These are phyloP conservation scores for Neopestalotiopsis sp. DNA, from an alignment of 2,329 filamentous ascomycete genomes.

Conservation along the genomic window DNA sequence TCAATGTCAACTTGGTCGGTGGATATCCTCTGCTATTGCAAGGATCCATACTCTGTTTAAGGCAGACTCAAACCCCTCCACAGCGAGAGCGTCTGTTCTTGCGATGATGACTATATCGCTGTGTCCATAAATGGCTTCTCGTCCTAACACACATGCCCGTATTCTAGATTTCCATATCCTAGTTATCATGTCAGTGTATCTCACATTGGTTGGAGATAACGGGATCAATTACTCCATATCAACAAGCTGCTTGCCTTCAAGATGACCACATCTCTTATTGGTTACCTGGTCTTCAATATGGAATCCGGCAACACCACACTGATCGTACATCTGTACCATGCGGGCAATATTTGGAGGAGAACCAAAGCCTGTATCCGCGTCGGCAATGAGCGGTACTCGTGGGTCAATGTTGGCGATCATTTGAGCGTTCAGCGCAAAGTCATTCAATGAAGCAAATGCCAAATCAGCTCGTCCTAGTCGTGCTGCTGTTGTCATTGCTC, in stretches of 20 bases:
- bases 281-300: constrained; percentile 42
- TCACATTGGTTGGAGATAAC: background rate
- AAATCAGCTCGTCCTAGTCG: constrained; percentile 67
- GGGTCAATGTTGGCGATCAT: constrained; percentile 68
- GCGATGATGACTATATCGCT: constrained; percentile 64
- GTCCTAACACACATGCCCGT: constrained; percentile 27
- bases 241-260: constrained; percentile 41
- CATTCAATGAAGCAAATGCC: constrained; percentile 63
- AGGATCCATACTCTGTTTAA: constrained; percentile 5
- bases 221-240: constrained; percentile 28
- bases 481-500: constrained; percentile 47
- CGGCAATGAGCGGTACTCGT: constrained; percentile 62
- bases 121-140: constrained; percentile 37
- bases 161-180: constrained; percentile 18
- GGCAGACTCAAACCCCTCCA: constrained; percentile 15
- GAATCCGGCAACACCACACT: constrained; percentile 35
- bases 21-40: background rate
- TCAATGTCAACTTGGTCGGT: background rate
- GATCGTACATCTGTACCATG: constrained; percentile 41
- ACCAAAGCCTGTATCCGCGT: constrained; percentile 65
- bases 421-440: constrained; percentile 67
- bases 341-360: constrained; percentile 57
- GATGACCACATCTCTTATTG: constrained; percentile 45
- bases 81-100: constrained; percentile 48
- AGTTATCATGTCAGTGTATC: background rate